Evolutionary conservation across 148 eudicot species (phyloP), one percentile per base, ranked within the genome.

Genomic region (Mesembryanthemum crystallinum): DNA sequence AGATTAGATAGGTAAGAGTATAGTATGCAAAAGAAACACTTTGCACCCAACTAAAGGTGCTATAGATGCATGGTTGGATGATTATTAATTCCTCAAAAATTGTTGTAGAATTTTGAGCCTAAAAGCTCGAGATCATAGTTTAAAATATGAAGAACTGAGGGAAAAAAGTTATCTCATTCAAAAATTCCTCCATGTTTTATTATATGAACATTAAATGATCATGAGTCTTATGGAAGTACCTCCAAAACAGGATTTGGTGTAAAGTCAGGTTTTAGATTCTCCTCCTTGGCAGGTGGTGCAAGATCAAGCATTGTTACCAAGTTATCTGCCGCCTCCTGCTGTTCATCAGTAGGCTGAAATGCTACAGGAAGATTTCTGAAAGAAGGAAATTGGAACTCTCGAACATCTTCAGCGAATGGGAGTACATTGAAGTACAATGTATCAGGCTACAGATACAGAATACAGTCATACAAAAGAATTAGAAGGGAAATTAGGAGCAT

Each of bases 341-440:
- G 93, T 75, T 89, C 78, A 80, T 89, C 86, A 70, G 86, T 87
- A 61, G 98, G 99, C 84, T 86, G 97, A 87, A 82, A 77, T 76
- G 91, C 79, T 74, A 80, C 76, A 39, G 99, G 97, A 29, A 95
- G 79, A 79, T 83, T 91, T 82, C 84, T 85, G 74, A 95, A 92
- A 74, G 98, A 95, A 43, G 93, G 99, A 85, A 95, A 95, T 62
- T 91, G 99, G 77, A 90, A 95, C 85, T 95, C 99, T 47, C 99
- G 82, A 14, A 95, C 90, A 87, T 95, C 99, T 86, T 95, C 99
- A 51, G 90, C 93, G 80, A 92, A 95, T 59, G 98, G 98, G 72
- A 95, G 97, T 57, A 89, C 90, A 59, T 95, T 95, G 91, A 92
- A 91, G 88, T 92, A 92, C 64, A 92, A 88, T 39, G 98, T 92